Conservation (phyloP, 495 filamentous ascomycete genomes). For the Hyaloscypha bicolor region DNA sequence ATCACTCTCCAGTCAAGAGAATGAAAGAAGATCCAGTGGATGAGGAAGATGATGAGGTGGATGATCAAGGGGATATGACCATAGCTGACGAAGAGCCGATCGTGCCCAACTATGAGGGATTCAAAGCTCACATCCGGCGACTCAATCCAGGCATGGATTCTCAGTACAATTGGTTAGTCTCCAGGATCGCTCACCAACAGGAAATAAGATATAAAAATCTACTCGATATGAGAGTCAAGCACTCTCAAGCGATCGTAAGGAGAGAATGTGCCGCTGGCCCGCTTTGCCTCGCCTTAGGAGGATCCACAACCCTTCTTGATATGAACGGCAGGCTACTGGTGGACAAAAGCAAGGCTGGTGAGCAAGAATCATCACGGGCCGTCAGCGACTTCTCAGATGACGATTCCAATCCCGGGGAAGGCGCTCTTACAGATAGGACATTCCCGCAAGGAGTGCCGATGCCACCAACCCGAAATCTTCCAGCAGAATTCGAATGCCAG, state of each 20-base stretch:
- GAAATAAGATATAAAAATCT: conserved; percentile 76
- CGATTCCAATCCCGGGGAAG: conserved; percentile 62
- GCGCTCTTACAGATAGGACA: conserved; percentile 61
- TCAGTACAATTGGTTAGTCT: conserved; percentile 62
- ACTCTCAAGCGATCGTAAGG: too few relatives aligned
- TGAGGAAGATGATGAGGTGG: too few relatives aligned
- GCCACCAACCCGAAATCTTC: conserved; percentile 75
- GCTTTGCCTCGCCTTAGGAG: too few relatives aligned
- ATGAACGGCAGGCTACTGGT: too few relatives aligned
- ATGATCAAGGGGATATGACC: too few relatives aligned
- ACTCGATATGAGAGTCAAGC: conserved; percentile 49
- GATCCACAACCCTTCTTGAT: too few relatives aligned
- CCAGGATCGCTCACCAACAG: conserved; percentile 81
- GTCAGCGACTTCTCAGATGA: conserved; percentile 40
- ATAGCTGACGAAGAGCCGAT: conserved; percentile 47
- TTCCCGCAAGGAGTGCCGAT: conserved; percentile 85
- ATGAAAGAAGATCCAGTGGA: too few relatives aligned
- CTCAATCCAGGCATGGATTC: conserved; percentile 61
- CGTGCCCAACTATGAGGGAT: conserved; percentile 74
- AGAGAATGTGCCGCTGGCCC: too few relatives aligned
- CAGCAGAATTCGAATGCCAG: conserved; percentile 89
- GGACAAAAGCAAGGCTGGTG: too few relatives aligned
- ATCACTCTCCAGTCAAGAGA: too few relatives aligned
- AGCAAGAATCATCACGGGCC: conserved; percentile 42
- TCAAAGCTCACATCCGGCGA: conserved; percentile 71